These are phyloP conservation scores for Apostasia shenzhenica DNA, from an alignment of 106 monocot species.

Conservation along the genomic window DNA sequence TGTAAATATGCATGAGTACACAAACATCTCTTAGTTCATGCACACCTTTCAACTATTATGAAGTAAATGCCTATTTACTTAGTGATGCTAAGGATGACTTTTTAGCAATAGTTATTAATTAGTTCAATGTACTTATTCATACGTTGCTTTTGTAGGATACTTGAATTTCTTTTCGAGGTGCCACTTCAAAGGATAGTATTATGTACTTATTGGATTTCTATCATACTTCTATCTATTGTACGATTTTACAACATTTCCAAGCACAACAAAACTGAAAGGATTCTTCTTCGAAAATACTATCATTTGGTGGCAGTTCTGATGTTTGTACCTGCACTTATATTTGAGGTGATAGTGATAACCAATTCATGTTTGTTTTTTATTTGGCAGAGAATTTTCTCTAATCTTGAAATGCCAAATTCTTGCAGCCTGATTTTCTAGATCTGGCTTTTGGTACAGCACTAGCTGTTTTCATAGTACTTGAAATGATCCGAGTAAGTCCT, in stretches of 20 bases:
- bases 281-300: slow-evolving; percentile 96
- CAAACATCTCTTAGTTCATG: too few species aligned
- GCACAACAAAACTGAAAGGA: slow-evolving; percentile 84
- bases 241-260: slow-evolving; percentile 92
- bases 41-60: too few species aligned
- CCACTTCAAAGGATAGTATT: slow-evolving; percentile 46
- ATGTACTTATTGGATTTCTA: slow-evolving; percentile 75
- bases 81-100: too few species aligned
- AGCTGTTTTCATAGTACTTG: slow-evolving; percentile 72
- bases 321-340: slow-evolving; percentile 81
- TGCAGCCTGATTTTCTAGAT: slow-evolving; percentile 88
- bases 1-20: too few species aligned
- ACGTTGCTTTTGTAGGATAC: slow-evolving; percentile 52
- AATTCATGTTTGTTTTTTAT: slow-evolving; percentile 4
- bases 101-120: too few species aligned
- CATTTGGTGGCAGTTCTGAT: slow-evolving; percentile 93
- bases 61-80: too few species aligned
- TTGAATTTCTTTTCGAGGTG: slow-evolving; percentile 66
- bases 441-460: slow-evolving; percentile 97
- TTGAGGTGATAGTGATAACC: slow-evolving; percentile 43
- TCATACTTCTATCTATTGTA: slow-evolving; percentile 67
- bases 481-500: slow-evolving; percentile 85
- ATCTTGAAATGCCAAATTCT: slow-evolving; percentile 8
- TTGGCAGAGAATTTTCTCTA: neutral
- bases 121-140: neutral